These are phyloP conservation scores for Backusella parvicylindrica DNA, from an alignment of 192 early-diverging fungal species.

Conservation along the genomic window DNA sequence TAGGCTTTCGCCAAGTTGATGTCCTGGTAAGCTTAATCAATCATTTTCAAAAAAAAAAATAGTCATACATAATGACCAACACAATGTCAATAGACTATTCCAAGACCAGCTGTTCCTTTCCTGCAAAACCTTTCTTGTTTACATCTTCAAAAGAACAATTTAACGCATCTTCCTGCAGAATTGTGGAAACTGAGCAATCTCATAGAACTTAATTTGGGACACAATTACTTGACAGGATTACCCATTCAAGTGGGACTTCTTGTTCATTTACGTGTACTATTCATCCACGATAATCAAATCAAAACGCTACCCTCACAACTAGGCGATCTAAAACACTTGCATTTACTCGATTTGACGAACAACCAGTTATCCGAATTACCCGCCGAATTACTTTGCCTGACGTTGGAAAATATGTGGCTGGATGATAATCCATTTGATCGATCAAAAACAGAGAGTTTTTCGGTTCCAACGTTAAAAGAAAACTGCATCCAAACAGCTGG, in stretches of 20 bases:
- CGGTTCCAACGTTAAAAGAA: not conserved
- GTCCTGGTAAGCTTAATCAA: conserved; percentile 11
- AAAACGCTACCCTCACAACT: conserved; percentile 28
- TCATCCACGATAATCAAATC: conserved; percentile 33
- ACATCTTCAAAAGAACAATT: conserved; percentile 29
- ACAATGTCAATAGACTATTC: conserved; percentile 38
- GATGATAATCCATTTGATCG: conserved; percentile 25
- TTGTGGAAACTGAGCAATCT: conserved; percentile 31
- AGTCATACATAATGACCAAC: too few relatives aligned
- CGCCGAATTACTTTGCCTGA: conserved; percentile 14
- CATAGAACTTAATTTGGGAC: conserved; percentile 32
- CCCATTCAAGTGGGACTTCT: conserved; percentile 29
- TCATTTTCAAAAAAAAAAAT: too few relatives aligned
- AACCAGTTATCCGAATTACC: conserved; percentile 32
- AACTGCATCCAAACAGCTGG: conserved; percentile 1
- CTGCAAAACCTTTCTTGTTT: conserved; percentile 24
- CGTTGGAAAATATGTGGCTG: conserved; percentile 13
- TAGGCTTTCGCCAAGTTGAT: conserved; percentile 8
- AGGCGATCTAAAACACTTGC: conserved; percentile 9
- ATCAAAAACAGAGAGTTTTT: not conserved
- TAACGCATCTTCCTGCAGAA: conserved; percentile 20
- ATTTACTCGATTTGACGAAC: conserved; percentile 30
- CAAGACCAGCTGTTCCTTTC: conserved; percentile 30
- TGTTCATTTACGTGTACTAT: conserved; percentile 22
- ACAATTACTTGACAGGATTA: conserved; percentile 24